Percentiles rank a stretch among this genome's conserved stretches.
These are phyloP conservation scores for Astrothelium macrocarpum DNA, from an alignment of 495 filamentous ascomycete genomes.

Conservation along the genomic window DNA sequence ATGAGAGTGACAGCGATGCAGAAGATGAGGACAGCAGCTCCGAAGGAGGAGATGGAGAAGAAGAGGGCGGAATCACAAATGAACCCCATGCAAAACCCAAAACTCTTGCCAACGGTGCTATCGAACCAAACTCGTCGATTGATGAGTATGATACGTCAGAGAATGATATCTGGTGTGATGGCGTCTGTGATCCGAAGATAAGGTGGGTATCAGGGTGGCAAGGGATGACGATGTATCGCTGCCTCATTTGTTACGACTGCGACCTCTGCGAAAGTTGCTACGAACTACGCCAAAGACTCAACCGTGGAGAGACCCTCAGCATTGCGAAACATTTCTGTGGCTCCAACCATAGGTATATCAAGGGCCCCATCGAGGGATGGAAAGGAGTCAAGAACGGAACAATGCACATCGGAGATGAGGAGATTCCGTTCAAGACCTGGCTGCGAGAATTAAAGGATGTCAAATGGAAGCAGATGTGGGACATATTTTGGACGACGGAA, in stretches of 20 bases:
- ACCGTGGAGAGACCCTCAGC: background rate
- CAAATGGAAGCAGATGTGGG: constrained; percentile 18
- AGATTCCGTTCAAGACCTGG: constrained; percentile 20
- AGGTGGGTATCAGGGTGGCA: background rate
- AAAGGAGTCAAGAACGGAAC: constrained; percentile 23
- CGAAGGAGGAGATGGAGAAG: background rate
- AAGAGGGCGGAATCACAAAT: constrained; percentile 9
- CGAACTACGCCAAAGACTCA: background rate
- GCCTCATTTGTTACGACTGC: constrained; percentile 10
- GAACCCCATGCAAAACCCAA: background rate
- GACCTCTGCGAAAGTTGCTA: constrained; percentile 13
- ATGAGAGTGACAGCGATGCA: background rate
- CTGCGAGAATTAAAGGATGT: constrained; percentile 13
- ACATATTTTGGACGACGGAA: constrained; percentile 15
- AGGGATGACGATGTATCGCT: constrained; percentile 7
- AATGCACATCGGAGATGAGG: constrained; percentile 19
- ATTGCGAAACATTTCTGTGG: constrained; percentile 14
- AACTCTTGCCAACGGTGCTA: background rate
- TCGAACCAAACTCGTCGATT: background rate
- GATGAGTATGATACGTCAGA: background rate
- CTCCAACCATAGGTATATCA: constrained; percentile 21
- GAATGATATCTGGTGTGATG: constrained; percentile 1
- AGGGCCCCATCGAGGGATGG: constrained; percentile 24
- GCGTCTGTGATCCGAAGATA: background rate
- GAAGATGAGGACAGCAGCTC: background rate